Base-by-base conservation (phyloP, 2,329 filamentous ascomycete species). In the Reticulascus tulasneorum region DNA sequence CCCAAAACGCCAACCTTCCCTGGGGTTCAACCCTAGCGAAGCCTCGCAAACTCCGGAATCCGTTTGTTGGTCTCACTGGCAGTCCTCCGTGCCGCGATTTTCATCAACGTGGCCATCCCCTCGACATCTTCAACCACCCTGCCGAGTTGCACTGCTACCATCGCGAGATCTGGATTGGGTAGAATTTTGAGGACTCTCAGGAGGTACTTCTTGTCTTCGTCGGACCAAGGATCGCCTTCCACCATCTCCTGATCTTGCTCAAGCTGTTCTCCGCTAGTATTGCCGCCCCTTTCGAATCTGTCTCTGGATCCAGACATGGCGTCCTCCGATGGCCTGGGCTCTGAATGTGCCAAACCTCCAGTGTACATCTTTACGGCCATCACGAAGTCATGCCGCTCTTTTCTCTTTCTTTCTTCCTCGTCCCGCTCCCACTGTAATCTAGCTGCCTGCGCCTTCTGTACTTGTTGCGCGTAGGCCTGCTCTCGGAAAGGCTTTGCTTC, bases 1-100 rank as follows among this genome's bases (percentile, higher is more conserved):
- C 35, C 20, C 16, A 23, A 34, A 35, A 27, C n/a, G 22, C 22
- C 11, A 16, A 26, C 13, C 18, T 13, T 26, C 10, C 10, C 13
- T 19, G 10, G 23, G 21, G 16, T 13, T n/a, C 16, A 16, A 3
- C 30, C 12, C 12, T 12, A n/a, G 21, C 17, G 23, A 16, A 41
- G n/a, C 13, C 13, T 23, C 11, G 40, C 40, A 17, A 42, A 42
- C 32, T 23, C 31, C 19, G 37, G 40, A 10, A 35, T 18, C 23
- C 23, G 10, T 16, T 19, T 31, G 28, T 27, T 23, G 21, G n/a
- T 35, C 9, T 15, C 23, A 13, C 27, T 23, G 11, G 37, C 37
- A 16, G 20, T 18, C 16, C 18, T 23, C 19, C 40, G 28, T 31
- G 37, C 37, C 21, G 27, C 29, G 22, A 29, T 23, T 33, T 40